Evolutionary conservation across 2,329 filamentous ascomycete species (phyloP).

Genomic region (Paracorniculantispora psalliotae): DNA sequence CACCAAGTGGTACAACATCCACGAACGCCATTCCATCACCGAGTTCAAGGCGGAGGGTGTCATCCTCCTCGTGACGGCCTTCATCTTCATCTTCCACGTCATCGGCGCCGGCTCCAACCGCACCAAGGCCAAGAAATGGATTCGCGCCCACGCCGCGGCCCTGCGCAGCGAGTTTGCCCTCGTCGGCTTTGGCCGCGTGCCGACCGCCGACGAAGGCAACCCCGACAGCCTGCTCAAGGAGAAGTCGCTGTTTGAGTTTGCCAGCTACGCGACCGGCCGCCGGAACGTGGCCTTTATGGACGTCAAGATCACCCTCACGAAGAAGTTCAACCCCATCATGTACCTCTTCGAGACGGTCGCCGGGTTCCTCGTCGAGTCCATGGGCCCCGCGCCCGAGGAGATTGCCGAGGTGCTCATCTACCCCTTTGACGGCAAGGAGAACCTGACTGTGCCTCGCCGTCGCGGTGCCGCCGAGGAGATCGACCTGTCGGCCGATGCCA

Average conservation of each 20-base stretch:
- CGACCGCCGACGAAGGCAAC: conserved; percentile 40
- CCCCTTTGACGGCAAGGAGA: conserved; percentile 89
- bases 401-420: conserved; percentile 72
- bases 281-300: conserved; percentile 92
- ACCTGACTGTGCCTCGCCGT: conserved; percentile 62
- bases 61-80: conserved; percentile 67
- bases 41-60: conserved; percentile 88
- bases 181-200: conserved; percentile 69
- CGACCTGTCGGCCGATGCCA: conserved; percentile 43
- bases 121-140: conserved; percentile 74
- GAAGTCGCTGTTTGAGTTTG: conserved; percentile 80
- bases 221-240: conserved; percentile 62
- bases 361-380: conserved; percentile 75
- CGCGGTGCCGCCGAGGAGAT: conserved; percentile 54
- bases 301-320: conserved; percentile 72
- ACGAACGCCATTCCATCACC: conserved; percentile 76
- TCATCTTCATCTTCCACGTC: conserved; percentile 75
- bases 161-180: conserved; percentile 79
- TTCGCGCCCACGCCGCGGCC: conserved; percentile 64
- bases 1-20: conserved; percentile 95
- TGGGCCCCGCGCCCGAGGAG: conserved; percentile 63
- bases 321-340: conserved; percentile 77
- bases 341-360: conserved; percentile 58
- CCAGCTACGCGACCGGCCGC: conserved; percentile 82
- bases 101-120: conserved; percentile 78